Evolutionary conservation across 345 rosid species (phyloP), one percentile per base, ranked within the genome.

Genomic region (Citrus maxima): DNA sequence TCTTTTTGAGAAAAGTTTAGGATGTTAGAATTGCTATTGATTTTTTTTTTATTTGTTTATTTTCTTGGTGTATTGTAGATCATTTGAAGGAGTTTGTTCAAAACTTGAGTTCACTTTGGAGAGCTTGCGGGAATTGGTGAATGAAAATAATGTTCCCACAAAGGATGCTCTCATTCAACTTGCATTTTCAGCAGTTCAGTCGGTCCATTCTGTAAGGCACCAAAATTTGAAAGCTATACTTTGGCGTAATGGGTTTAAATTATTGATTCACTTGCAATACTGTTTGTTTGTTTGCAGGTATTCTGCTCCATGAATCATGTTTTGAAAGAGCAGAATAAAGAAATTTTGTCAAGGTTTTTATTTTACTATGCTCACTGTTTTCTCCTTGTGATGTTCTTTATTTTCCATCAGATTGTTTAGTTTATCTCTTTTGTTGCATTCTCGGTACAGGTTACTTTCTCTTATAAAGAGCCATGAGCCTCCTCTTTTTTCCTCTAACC

Each of bases 371-470:
- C 32, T 32, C 65, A 61, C 49, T 58, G 13, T 77, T 4, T 70
- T 72, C 25, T 60, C 16, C 58, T 16, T 64, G 22, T 46, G 25
- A 78, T n/a, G 14, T 40, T 55, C 21, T 67, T 75, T 55, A 1
- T 74, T 49, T 32, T 38, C 35, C 49, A 34, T 38, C 18, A 21
- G 70, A 70, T 66, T 34, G 7, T 73, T 79, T 79, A 71, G 30
- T 71, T 66, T 32, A 19, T 76, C 65, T 38, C 40, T 42, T 67
- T 60, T 25, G 54, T 40, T 81, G 54, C 65, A 34, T 74, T 24
- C 68, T 67, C n/a, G 61, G 74, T 78, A 76, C 95, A 97, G 99
- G 87, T 65, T 94, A 67, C 83, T 94, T 69, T 86, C 90, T 65
- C 74, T 79, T 66, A 85, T 90, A 65, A 89, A 82, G 81, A 84